Percentiles rank a stretch among this genome's conserved stretches.
phyloP scores from a whole-genome alignment of 106 monocot genomes.

The Apostasia ramifera region DNA sequence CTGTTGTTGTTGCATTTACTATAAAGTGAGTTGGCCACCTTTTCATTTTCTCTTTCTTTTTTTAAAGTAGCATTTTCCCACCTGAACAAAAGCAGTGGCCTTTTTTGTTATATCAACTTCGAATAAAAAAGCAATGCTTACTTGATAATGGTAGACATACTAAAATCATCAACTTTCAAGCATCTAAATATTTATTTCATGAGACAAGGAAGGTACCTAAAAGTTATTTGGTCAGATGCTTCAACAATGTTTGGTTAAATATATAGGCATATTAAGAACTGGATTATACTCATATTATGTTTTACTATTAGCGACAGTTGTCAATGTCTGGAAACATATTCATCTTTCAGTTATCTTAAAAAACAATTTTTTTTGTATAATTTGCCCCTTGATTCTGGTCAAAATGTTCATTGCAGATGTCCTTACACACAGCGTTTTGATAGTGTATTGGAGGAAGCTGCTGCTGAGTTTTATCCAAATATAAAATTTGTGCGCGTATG shows the following conservation, averaged over 20 bases:
- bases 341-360: background rate
- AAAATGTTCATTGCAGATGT: constrained; percentile 33
- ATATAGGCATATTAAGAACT: background rate
- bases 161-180: background rate
- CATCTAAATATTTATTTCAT: background rate
- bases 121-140: background rate
- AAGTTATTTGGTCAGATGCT: background rate
- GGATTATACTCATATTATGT: background rate
- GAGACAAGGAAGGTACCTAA: background rate
- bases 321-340: background rate
- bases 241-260: background rate
- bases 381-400: background rate
- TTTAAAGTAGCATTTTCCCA: background rate
- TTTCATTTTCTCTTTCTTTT: constrained; percentile 6
- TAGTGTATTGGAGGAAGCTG: constrained; percentile 74
- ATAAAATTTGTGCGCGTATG: constrained; percentile 67
- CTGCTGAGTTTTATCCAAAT: constrained; percentile 73
- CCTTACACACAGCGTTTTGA: constrained; percentile 82
- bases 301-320: too few relatives aligned
- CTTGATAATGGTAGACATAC: too few relatives aligned
- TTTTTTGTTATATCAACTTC: background rate
- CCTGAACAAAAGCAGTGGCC: background rate
- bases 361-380: background rate
- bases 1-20: constrained; percentile 82
- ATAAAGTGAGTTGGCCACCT: constrained; percentile 36